Percentiles rank a stretch among this genome's conserved stretches.
Evolutionary conservation across 2,329 filamentous ascomycete species (phyloP).

Genomic region (Alternaria metachromatica): DNA sequence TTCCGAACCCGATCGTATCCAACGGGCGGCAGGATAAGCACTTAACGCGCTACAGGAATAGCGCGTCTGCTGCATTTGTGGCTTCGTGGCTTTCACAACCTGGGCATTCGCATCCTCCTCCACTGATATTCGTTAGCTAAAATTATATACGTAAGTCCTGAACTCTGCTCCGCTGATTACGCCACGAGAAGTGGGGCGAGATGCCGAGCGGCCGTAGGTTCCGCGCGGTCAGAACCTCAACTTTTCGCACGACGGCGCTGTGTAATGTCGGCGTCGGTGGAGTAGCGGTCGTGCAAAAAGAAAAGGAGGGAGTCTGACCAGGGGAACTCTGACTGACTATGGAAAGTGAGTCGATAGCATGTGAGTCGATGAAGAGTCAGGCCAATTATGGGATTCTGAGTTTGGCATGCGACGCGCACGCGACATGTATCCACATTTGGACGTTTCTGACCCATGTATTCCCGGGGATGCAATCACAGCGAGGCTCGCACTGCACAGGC

Average conservation of each 20-base stretch:
- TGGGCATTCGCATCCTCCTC: background rate
- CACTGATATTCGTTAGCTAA: background rate
- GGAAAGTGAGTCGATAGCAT: background rate
- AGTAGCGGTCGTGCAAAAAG: background rate
- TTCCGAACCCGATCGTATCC: background rate
- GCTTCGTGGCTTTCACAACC: slow-evolving; percentile 6
- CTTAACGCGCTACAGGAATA: background rate
- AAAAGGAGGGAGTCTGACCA: background rate
- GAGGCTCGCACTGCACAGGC: slow-evolving; percentile 14
- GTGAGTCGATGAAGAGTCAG: background rate
- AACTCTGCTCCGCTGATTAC: slow-evolving; percentile 8
- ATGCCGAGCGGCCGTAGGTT: slow-evolving; percentile 8
- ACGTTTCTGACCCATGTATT: slow-evolving; percentile 7
- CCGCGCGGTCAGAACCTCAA: background rate
- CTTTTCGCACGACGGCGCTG: background rate
- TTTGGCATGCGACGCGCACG: slow-evolving; percentile 11
- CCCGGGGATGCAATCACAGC: background rate
- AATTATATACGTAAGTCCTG: slow-evolving; percentile 7
- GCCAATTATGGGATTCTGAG: background rate
- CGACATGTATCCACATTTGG: slow-evolving; percentile 21
- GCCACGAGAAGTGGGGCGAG: slow-evolving; percentile 13
- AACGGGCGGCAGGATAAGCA: background rate
- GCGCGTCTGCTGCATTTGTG: slow-evolving; percentile 3
- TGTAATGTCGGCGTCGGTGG: background rate
- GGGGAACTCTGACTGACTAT: background rate